Evolutionary conservation across 2,329 filamentous ascomycete genomes (phyloP), one percentile per base, ranked within the genome.

Genomic region (Celoporthe dispersa): DNA sequence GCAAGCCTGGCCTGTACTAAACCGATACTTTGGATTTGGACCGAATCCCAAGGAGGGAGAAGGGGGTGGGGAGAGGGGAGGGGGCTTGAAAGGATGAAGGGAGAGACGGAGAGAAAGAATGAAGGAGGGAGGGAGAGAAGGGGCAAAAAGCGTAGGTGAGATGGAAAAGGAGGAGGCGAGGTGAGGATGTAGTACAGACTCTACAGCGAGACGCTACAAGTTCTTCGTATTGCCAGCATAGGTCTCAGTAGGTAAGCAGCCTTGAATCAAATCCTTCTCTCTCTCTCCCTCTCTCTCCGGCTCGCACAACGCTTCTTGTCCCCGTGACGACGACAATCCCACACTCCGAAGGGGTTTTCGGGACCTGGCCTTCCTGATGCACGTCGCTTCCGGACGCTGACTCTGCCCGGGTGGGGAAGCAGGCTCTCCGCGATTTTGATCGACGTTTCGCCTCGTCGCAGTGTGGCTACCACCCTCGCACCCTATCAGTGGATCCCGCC

Each of bases 371-470:
- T 57, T 31, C 25, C 53, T 31, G 28, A 57, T 33, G 53, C 53
- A 5, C 22, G 14, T 33, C 12, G 14, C 25, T 28, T 55, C 25
- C 25, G 8, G 25, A 2, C 12, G 25, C 53, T 19, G 25, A 16
- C 28, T 16, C 25, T 33, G 12, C 28, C 25, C 12, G 28, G 53
- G 53, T 57, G 53, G 53, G 25, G 53, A 57, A 57, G 53, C 8
- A 57, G 8, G 53, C 28, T 31, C 14, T 57, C 25, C 53, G 61
- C 66, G 44, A 31, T 64, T 61, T 62, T 70, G 69, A 70, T 68
- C 66, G 69, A 68, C 69, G 69, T 68, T 70, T 70, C 66, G 66
- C 57, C 60, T 67, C 68, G 68, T 66, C 63, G 61, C 68, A 69
- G 66, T 57, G 53, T 57, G 53, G 53, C 53, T 57, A 16, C 53